Evolutionary conservation across 805 yeast genomes (phyloP), one percentile per base, ranked within the genome.

Genomic region (Kazachstania psychrophila): DNA sequence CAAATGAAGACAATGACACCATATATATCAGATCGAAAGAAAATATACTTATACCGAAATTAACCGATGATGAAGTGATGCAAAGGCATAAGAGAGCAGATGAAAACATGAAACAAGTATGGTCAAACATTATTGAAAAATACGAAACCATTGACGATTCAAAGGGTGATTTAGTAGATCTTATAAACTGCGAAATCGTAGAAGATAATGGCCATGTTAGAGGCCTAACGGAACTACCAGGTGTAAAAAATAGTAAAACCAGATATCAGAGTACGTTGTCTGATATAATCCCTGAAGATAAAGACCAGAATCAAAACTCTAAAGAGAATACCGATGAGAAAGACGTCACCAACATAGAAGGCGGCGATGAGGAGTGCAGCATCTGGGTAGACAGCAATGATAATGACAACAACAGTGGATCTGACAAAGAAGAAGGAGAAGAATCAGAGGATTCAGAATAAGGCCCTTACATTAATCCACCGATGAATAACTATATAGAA

Each of bases 121-220:
- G 85, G 85, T 60, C 64, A 16, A 59, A 63, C 11, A 73, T 79
- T 20, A 66, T 79, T 6, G 54, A 64, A 2, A 73, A 70, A 48
- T 76, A 77, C 49, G 67, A 73, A 33, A 67, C 67, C 34, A 69
- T 70, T 23, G 61, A 63, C 4, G 63, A 64, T 13, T 77, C 75
- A 36, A 18, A 17, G 11, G 79, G 82, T 26, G 87, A 78, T 51
- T 65, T 76, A 17, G 59, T 78, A n/a, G 87, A 83, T 51, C 48
- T 83, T 16, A 50, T 53, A 8, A 75, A 86, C 0, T 88, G 89
- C 0, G 65, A 70, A 38, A 70, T 83, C 2, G 54, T 77, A 2
- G 70, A 64, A 23, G 87, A 83, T 47, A 69, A 73, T 36, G 94
- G 94, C 2, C 94, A 83, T 55, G 47, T 83, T 16, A 58, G 70